Evolutionary conservation across 1,284 basidiomycete genomes (phyloP).

Genomic region (Gomphus bonarii): DNA sequence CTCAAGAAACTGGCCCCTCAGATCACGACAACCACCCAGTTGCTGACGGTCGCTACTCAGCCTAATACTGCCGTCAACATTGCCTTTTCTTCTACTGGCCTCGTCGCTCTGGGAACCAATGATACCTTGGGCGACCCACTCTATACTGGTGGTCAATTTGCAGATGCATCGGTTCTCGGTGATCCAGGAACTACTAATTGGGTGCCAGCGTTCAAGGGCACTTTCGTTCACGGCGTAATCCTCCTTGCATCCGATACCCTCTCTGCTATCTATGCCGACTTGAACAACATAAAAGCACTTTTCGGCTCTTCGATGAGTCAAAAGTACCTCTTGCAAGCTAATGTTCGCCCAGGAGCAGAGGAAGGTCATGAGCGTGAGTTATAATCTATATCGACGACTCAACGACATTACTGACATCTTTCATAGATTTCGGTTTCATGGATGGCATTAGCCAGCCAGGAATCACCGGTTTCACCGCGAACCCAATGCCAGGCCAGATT

Average conservation of each 20-base stretch:
- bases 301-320: slow-evolving; percentile 6
- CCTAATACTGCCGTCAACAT: slow-evolving; percentile 24
- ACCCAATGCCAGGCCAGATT: slow-evolving; percentile 27
- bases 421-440: slow-evolving; percentile 23
- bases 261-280: slow-evolving; percentile 12
- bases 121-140: slow-evolving; percentile 24
- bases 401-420: not conserved
- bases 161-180: slow-evolving; percentile 20
- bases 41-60: slow-evolving; percentile 17
- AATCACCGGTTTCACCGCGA: slow-evolving; percentile 29
- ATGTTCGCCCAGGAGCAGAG: slow-evolving; percentile 1
- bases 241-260: slow-evolving; percentile 26
- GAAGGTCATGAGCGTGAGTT: slow-evolving; percentile 10
- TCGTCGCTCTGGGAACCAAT: slow-evolving; percentile 24
- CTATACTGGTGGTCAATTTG: slow-evolving; percentile 24
- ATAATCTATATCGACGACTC: slow-evolving; percentile 9
- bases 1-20: not conserved
- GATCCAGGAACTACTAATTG: slow-evolving; percentile 21
- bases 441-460: slow-evolving; percentile 37
- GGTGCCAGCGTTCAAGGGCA: slow-evolving; percentile 24
- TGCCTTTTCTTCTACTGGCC: slow-evolving; percentile 24
- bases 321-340: not conserved
- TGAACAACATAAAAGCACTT: not conserved
- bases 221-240: slow-evolving; percentile 26
- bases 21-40: slow-evolving; percentile 16